phyloP scores from a whole-genome alignment of 805 yeast genomes.

The Nakazawaea ishiwadae region DNA sequence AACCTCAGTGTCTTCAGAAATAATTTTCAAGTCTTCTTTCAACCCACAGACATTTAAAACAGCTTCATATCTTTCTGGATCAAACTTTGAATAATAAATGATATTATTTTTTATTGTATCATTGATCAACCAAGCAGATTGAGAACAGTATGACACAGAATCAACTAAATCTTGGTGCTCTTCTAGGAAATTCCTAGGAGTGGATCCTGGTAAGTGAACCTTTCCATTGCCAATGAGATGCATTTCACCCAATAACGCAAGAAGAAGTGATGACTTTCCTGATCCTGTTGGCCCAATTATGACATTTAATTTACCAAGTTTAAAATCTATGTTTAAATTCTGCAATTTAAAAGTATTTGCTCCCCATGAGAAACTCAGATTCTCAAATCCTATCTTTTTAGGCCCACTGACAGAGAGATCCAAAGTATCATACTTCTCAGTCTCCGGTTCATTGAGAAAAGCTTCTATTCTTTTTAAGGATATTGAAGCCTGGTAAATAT shows the following conservation, averaged over 20 bases:
- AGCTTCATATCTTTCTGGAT: conserved; percentile 66
- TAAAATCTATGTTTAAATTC: conserved; percentile 66
- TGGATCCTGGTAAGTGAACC: conserved; percentile 63
- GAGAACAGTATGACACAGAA: conserved; percentile 93
- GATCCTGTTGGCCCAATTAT: conserved; percentile 92
- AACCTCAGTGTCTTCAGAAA: conserved; percentile 85
- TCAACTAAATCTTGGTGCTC: conserved; percentile 55
- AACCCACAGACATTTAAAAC: conserved; percentile 89
- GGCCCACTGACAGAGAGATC: conserved; percentile 22
- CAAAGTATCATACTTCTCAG: conserved; percentile 39
- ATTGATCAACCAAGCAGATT: conserved; percentile 92
- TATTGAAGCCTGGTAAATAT: conserved; percentile 3
- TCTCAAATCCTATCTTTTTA: conserved; percentile 27
- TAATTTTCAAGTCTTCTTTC: conserved; percentile 76
- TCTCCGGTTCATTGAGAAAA: conserved; percentile 38
- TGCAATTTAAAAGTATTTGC: conserved; percentile 66
- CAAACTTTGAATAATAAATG: conserved; percentile 65
- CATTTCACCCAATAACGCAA: conserved; percentile 96
- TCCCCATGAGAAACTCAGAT: conserved; percentile 20
- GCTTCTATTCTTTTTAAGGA: conserved; percentile 16
- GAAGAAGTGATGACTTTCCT: conserved; percentile 86
- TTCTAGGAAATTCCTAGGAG: neutral
- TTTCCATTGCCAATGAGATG: conserved; percentile 54
- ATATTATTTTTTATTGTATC: conserved; percentile 86
- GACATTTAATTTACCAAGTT: conserved; percentile 76